Evolutionary conservation across 2,329 filamentous ascomycete genomes (phyloP).

Genomic region (Colletotrichum sp.): DNA sequence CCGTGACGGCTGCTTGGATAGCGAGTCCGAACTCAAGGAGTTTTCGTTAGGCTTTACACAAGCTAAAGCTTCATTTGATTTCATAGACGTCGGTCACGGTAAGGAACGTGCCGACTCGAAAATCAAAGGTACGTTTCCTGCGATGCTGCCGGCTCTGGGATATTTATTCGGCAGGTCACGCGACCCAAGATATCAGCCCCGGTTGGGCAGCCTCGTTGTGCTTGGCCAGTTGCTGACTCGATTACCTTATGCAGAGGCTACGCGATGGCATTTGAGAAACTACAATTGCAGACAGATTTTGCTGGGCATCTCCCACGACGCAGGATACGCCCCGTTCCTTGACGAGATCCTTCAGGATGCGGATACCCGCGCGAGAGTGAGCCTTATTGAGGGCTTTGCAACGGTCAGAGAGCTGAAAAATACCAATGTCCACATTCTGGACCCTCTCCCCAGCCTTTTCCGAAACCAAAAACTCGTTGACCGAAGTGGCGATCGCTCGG

Average conservation of each 20-base stretch:
- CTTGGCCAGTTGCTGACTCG: background rate
- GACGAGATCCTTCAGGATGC: constrained; percentile 57
- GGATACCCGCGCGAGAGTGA: constrained; percentile 47
- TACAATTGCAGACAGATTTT: constrained; percentile 66
- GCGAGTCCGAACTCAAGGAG: constrained; percentile 52
- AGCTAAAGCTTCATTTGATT: constrained; percentile 64
- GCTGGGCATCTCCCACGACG: constrained; percentile 66
- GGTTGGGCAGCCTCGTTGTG: background rate
- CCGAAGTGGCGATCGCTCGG: constrained; percentile 27
- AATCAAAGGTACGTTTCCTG: constrained; percentile 55
- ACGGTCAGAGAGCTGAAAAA: constrained; percentile 53
- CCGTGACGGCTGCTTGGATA: constrained; percentile 50
- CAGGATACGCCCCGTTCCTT: constrained; percentile 64
- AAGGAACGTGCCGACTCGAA: constrained; percentile 66
- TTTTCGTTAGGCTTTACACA: constrained; percentile 67
- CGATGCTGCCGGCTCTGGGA: background rate
- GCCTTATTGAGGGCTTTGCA: constrained; percentile 59
- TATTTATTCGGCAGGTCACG: background rate
- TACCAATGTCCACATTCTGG: constrained; percentile 51
- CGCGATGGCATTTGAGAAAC: constrained; percentile 64
- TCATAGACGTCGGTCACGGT: constrained; percentile 65
- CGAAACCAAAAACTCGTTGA: constrained; percentile 57
- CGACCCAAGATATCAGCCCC: background rate
- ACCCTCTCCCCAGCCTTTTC: constrained; percentile 54
- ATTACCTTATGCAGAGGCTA: constrained; percentile 42